Percentiles rank a stretch among this genome's conserved stretches.
Evolutionary conservation across 2,329 filamentous ascomycete species (phyloP).

Genomic region (Lachnellula arida): DNA sequence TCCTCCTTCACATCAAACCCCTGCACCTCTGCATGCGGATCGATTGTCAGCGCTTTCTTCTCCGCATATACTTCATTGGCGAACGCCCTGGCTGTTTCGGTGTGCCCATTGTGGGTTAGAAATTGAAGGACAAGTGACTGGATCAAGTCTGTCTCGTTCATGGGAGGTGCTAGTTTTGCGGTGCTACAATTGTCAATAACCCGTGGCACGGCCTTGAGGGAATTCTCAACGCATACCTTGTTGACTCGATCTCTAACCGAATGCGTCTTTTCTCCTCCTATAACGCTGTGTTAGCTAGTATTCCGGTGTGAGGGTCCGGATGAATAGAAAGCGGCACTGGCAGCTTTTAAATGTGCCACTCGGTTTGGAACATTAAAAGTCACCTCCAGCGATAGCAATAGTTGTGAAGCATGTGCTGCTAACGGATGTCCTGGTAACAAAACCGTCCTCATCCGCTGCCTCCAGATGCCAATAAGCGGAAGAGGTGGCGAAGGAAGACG

Average conservation of each 20-base stretch:
- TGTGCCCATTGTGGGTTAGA: slow-evolving; percentile 89
- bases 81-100: slow-evolving; percentile 88
- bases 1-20: slow-evolving; percentile 72
- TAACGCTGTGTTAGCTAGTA: not conserved
- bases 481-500: no score
- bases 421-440: no score
- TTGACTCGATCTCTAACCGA: slow-evolving; percentile 46
- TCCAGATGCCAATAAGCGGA: no score
- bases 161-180: slow-evolving; percentile 50
- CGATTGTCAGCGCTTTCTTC: slow-evolving; percentile 62
- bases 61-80: slow-evolving; percentile 73
- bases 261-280: slow-evolving; percentile 29
- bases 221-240: slow-evolving; percentile 34
- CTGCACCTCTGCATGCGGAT: slow-evolving; percentile 46
- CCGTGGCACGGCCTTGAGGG: not conserved
- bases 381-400: no score
- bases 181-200: slow-evolving; percentile 15
- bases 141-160: slow-evolving; percentile 72
- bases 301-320: not conserved
- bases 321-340: no score
- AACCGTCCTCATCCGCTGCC: no score
- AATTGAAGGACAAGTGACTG: slow-evolving; percentile 83
- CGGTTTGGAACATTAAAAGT: no score
- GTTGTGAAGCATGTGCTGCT: no score
- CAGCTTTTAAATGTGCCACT: no score